Conservation (phyloP, 192 early-diverging fungal species). For the Ramicandelaber brevisporus region DNA sequence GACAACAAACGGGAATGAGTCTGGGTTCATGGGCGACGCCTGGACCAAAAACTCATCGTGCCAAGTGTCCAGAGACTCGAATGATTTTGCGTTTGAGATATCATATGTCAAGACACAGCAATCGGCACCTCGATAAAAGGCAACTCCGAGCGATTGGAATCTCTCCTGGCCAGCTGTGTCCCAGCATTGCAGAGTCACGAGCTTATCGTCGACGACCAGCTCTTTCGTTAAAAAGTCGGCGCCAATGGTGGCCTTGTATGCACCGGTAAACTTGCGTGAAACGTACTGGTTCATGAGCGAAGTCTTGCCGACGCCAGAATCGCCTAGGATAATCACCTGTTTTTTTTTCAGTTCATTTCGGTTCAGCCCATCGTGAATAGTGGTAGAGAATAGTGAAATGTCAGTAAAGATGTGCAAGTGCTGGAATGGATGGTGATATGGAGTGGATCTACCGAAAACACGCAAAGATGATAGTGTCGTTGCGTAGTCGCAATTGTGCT, state of each 20-base stretch:
- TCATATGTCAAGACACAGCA: conserved; percentile 96
- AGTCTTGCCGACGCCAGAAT: conserved; percentile 86
- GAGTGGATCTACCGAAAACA: too few relatives aligned
- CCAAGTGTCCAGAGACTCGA: conserved; percentile 93
- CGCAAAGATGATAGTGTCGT: too few relatives aligned
- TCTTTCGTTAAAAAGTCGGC: conserved; percentile 99
- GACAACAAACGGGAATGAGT: conserved; percentile 98
- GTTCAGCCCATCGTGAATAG: too few relatives aligned
- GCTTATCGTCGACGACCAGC: conserved; percentile 69
- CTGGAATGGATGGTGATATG: too few relatives aligned
- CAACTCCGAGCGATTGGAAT: conserved; percentile 94
- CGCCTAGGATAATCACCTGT: conserved; percentile 61
- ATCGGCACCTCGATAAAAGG: conserved; percentile 97
- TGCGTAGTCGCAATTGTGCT: too few relatives aligned
- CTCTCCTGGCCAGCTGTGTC: conserved; percentile 98
- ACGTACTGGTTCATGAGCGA: conserved; percentile 99
- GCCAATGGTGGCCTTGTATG: conserved; percentile 98
- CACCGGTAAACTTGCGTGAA: conserved; percentile 82
- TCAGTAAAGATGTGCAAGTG: too few relatives aligned
- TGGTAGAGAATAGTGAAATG: too few relatives aligned
- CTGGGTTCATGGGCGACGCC: conserved; percentile 75
- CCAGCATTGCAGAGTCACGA: conserved; percentile 96
- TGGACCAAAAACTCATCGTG: conserved; percentile 96
- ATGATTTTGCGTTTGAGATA: conserved; percentile 81
- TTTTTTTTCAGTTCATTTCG: too few relatives aligned